These are phyloP conservation scores for Xylaria venustula DNA, from an alignment of 495 filamentous ascomycete genomes.

Conservation along the genomic window DNA sequence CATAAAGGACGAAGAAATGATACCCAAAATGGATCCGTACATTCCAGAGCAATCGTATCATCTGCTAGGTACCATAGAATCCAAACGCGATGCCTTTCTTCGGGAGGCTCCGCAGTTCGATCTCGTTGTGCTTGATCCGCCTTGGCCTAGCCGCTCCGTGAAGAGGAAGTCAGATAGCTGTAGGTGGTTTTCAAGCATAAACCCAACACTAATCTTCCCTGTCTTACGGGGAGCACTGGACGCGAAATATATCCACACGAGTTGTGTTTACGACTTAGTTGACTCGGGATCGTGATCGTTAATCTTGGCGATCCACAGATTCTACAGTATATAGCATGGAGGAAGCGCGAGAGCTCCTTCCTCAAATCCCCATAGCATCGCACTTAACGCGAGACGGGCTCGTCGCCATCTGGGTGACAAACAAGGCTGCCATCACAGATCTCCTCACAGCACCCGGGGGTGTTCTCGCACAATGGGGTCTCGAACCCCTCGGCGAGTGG, in stretches of 20 bases:
- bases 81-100: constrained; percentile 30
- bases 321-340: constrained; percentile 44
- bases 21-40: constrained; percentile 2
- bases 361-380: constrained; percentile 53
- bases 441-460: constrained; percentile 51
- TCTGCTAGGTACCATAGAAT: constrained; percentile 42
- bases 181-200: background rate
- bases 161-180: constrained; percentile 61
- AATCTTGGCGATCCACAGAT: constrained; percentile 31
- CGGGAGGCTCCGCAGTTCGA: constrained; percentile 57
- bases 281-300: background rate
- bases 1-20: background rate
- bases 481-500: constrained; percentile 78
- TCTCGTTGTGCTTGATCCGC: constrained; percentile 84
- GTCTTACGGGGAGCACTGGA: background rate
- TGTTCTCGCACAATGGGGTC: constrained; percentile 61
- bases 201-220: background rate
- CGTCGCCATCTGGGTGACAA: constrained; percentile 87
- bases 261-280: background rate
- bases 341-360: constrained; percentile 43
- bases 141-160: constrained; percentile 91
- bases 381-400: constrained; percentile 54
- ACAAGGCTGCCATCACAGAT: constrained; percentile 60
- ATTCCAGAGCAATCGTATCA: constrained; percentile 34
- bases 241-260: background rate